Conservation (phyloP, 2,329 filamentous ascomycete genomes). For the Esteya vermicola region DNA sequence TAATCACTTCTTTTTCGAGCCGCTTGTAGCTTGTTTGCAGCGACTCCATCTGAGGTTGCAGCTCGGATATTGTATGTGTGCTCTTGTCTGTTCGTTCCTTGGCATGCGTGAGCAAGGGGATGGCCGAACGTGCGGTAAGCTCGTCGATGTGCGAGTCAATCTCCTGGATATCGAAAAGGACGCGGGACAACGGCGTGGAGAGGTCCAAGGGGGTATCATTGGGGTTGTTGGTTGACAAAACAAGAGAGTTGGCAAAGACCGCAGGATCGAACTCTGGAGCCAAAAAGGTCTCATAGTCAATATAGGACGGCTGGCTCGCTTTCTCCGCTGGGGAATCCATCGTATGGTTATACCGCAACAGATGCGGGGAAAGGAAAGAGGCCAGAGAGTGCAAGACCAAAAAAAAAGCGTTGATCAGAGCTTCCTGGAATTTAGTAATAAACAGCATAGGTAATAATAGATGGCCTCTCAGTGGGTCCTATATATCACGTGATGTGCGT, state of each 20-base stretch:
- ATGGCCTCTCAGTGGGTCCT: too few relatives aligned
- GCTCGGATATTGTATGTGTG: conserved; percentile 54
- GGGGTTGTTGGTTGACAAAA: conserved; percentile 82
- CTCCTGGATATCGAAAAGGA: conserved; percentile 93
- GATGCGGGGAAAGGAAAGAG: too few relatives aligned
- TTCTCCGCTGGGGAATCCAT: conserved; percentile 19
- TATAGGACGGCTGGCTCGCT: conserved; percentile 58
- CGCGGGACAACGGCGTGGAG: conserved; percentile 80
- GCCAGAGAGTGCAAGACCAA: too few relatives aligned
- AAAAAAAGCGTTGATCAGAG: too few relatives aligned
- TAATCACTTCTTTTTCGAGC: conserved; percentile 72
- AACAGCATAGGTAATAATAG: too few relatives aligned
- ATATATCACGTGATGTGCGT: too few relatives aligned
- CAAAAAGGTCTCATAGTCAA: conserved; percentile 89
- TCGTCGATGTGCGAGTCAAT: conserved; percentile 91
- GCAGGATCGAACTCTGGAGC: conserved; percentile 68
- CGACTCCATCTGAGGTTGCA: conserved; percentile 66
- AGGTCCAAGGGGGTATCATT: conserved; percentile 84
- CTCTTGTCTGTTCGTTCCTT: conserved; percentile 60
- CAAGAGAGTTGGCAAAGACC: conserved; percentile 75
- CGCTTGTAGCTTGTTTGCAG: conserved; percentile 77
- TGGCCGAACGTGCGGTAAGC: conserved; percentile 70
- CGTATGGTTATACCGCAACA: not conserved
- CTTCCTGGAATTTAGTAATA: too few relatives aligned
- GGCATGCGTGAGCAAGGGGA: conserved; percentile 70